phyloP scores from a whole-genome alignment of 176 grass and related monocot genomes.

The Eleusine coracana region DNA sequence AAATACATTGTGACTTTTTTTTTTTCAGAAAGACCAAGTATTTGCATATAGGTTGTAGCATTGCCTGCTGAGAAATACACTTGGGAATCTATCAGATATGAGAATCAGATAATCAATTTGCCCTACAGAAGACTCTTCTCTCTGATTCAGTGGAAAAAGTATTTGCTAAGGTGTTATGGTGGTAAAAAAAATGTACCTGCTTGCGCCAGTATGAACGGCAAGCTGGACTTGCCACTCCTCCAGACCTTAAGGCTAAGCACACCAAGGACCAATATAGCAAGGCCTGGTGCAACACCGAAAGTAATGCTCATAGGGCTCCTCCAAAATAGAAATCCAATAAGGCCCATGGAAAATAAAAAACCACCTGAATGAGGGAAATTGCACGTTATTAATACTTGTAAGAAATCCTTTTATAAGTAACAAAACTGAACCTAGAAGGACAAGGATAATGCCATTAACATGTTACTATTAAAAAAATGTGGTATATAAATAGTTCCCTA shows the following conservation, averaged over 20 bases:
- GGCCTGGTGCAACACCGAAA: conserved; percentile 72
- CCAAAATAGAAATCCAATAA: conserved; percentile 83
- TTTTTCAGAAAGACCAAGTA: background rate
- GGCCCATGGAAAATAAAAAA: conserved; percentile 69
- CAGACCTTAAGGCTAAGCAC: conserved; percentile 86
- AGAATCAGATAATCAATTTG: background rate
- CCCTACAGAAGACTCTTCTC: background rate
- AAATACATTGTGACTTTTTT: background rate
- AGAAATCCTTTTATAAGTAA: background rate
- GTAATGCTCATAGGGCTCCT: conserved; percentile 70
- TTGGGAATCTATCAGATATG: background rate
- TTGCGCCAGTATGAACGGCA: conserved; percentile 90
- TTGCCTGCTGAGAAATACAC: background rate
- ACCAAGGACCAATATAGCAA: conserved; percentile 72
- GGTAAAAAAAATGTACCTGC: conserved; percentile 55
- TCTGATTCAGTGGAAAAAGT: conserved; percentile 15
- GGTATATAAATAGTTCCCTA: conserved; percentile 9
- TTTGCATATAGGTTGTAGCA: background rate
- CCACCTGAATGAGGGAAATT: conserved; percentile 55
- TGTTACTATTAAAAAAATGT: background rate
- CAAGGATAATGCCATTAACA: conserved; percentile 17
- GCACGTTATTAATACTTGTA: conserved; percentile 1
- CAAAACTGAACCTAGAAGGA: conserved; percentile 10
- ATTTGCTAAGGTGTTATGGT: background rate
- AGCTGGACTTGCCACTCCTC: conserved; percentile 79